phyloP scores from a whole-genome alignment of 2,329 filamentous ascomycete species.

The Paracoccidioides brasiliensis region DNA sequence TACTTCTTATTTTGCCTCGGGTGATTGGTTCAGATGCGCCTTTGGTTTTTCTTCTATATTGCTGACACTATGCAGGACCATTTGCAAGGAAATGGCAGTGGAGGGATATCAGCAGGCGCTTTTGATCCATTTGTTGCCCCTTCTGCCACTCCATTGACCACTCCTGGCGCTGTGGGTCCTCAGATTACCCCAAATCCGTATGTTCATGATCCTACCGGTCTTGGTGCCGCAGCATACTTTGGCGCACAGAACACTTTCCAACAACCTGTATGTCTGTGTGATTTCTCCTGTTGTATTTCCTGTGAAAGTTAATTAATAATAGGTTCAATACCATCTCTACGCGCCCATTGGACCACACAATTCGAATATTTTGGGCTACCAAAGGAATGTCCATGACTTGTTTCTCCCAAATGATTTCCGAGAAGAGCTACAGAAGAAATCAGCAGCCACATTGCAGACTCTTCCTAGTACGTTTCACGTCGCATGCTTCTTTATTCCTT shows the following conservation, averaged over 20 bases:
- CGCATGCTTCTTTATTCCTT: neutral
- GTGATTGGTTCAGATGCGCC: neutral
- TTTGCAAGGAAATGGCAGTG: conserved; percentile 37
- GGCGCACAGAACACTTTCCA: conserved; percentile 44
- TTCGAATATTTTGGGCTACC: conserved; percentile 70
- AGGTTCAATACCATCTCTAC: conserved; percentile 87
- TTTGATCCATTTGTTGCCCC: conserved; percentile 55
- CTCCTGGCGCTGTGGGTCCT: conserved; percentile 30
- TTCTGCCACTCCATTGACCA: conserved; percentile 37
- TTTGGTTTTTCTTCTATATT: neutral
- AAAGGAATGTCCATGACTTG: conserved; percentile 77
- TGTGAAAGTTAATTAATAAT: conserved; percentile 5
- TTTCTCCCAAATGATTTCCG: conserved; percentile 79
- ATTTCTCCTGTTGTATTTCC: conserved; percentile 8
- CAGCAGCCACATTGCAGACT: conserved; percentile 71
- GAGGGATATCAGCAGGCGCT: conserved; percentile 36
- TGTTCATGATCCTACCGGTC: conserved; percentile 51
- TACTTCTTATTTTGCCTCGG: neutral
- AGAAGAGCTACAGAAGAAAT: conserved; percentile 79
- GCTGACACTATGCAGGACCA: conserved; percentile 16
- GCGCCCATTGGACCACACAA: conserved; percentile 72
- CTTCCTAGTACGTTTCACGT: conserved; percentile 51
- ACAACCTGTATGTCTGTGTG: conserved; percentile 44
- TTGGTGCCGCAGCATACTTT: conserved; percentile 56
- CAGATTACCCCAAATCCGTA: conserved; percentile 58